Conservation (phyloP, 108 stramenopile genomes). For the Nannochloropsis oceanica region DNA sequence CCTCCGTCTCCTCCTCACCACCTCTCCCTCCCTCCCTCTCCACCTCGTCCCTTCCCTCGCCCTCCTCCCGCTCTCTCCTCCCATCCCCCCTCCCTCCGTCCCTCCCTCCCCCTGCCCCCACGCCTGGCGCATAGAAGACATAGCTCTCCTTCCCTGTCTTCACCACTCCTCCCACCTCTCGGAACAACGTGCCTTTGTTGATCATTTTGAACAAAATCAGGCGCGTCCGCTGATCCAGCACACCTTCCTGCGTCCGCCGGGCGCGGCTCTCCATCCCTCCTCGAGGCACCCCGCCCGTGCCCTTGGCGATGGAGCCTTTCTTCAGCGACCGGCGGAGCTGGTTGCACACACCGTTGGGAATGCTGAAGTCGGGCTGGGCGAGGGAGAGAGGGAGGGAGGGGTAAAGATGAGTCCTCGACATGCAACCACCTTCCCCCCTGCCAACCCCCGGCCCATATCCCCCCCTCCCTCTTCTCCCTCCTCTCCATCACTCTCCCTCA, state of each 20-base stretch:
- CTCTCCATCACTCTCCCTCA: not conserved
- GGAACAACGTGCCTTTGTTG: conserved; percentile 8
- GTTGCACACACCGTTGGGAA: not conserved
- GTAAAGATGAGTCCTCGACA: not conserved
- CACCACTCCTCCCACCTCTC: conserved; percentile 29
- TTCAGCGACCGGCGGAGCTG: not conserved
- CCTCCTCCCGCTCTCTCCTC: not conserved
- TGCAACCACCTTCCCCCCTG: not conserved
- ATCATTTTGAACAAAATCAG: conserved; percentile 32
- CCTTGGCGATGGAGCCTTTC: not conserved
- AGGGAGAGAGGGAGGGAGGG: not conserved
- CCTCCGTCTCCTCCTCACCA: not conserved
- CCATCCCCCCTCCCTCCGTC: not conserved
- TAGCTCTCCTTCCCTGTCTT: conserved; percentile 42
- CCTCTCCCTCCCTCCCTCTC: not conserved
- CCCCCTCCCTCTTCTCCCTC: not conserved
- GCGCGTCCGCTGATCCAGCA: conserved; percentile 33
- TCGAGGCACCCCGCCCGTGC: not conserved
- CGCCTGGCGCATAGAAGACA: conserved; percentile 29
- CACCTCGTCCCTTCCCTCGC: not conserved
- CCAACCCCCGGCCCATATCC: not conserved
- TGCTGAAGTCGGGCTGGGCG: not conserved
- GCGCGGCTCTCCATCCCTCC: not conserved
- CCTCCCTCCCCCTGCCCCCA: not conserved
- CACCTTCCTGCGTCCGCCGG: conserved; percentile 17